Percentiles rank a stretch among this genome's conserved stretches.
Evolutionary conservation across 2,329 filamentous ascomycete genomes (phyloP).

Genomic region (Didymella arachidicola): DNA sequence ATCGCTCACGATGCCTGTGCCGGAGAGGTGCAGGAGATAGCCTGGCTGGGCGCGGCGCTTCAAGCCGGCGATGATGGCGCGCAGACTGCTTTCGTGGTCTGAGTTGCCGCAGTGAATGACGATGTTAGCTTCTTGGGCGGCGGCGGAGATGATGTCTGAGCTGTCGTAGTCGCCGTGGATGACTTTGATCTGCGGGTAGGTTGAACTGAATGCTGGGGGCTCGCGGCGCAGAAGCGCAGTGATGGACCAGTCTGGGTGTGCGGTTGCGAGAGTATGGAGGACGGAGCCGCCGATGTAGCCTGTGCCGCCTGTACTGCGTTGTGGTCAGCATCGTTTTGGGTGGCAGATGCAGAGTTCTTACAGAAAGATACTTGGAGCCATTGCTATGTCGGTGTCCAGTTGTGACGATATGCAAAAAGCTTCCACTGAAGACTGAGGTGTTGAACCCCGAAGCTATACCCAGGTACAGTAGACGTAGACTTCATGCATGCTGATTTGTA

Average conservation of each 20-base stretch:
- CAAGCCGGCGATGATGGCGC: neutral
- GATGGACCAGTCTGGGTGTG: neutral
- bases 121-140: neutral
- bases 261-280: neutral
- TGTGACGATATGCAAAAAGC: neutral
- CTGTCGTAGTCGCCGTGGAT: neutral
- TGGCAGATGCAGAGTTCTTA: neutral
- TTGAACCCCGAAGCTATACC: neutral
- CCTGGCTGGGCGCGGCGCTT: neutral
- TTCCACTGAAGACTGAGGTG: neutral
- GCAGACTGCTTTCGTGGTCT: neutral
- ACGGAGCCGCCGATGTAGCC: neutral
- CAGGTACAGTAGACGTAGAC: neutral
- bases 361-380: neutral
- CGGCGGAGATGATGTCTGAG: neutral
- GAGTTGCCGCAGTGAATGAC: neutral
- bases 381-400: neutral
- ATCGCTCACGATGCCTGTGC: neutral
- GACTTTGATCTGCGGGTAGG: neutral
- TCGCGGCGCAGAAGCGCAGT: neutral
- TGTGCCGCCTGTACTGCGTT: constrained; percentile 61
- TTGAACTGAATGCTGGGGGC: neutral
- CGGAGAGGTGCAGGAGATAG: neutral
- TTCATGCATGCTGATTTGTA: neutral
- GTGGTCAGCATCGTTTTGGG: neutral